A percentile compares a stretch with the other conserved stretches of the same genome.
These are phyloP conservation scores for Epichloe elymi DNA, from an alignment of 2,329 filamentous ascomycete genomes.

Conservation along the genomic window DNA sequence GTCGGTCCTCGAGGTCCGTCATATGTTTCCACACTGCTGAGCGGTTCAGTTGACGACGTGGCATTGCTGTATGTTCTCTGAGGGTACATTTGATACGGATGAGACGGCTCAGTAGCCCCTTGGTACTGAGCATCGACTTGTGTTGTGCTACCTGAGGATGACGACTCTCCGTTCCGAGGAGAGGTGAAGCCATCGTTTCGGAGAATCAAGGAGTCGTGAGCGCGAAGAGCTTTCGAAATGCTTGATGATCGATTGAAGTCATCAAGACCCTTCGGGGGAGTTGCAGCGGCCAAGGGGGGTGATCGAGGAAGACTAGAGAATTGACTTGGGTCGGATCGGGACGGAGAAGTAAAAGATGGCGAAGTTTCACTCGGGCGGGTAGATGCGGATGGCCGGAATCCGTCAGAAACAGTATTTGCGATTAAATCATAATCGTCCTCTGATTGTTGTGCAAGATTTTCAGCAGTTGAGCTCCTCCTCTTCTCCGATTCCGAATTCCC, in stretches of 20 bases:
- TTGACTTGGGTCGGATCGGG: conserved; percentile 2
- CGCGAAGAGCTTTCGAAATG: conserved; percentile 38
- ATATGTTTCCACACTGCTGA: conserved; percentile 31
- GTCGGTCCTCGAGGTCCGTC: conserved; percentile 52
- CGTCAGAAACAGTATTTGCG: conserved; percentile 39
- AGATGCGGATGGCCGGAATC: conserved; percentile 27
- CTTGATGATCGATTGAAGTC: conserved; percentile 35
- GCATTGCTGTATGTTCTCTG: conserved; percentile 58
- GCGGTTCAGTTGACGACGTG: conserved; percentile 52
- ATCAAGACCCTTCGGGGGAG: conserved; percentile 12
- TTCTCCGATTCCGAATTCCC: conserved; percentile 27
- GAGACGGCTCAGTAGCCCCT: conserved; percentile 60
- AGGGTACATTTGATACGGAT: conserved; percentile 75
- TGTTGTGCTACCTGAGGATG: conserved; percentile 11
- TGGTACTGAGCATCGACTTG: conserved; percentile 51
- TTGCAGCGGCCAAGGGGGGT: conserved; percentile 9
- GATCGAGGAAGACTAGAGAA: conserved; percentile 8
- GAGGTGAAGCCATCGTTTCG: conserved; percentile 35
- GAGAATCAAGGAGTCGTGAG: conserved; percentile 36
- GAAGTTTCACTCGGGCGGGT: not conserved
- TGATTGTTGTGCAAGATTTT: conserved; percentile 27
- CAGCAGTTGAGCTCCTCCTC: conserved; percentile 27
- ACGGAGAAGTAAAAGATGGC: conserved; percentile 12
- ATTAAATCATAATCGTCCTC: conserved; percentile 33
- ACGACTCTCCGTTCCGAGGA: conserved; percentile 2